Evolutionary conservation across 352 stramenopile species (phyloP), one percentile per base, ranked within the genome.

Genomic region (Pythium brachiatum): DNA sequence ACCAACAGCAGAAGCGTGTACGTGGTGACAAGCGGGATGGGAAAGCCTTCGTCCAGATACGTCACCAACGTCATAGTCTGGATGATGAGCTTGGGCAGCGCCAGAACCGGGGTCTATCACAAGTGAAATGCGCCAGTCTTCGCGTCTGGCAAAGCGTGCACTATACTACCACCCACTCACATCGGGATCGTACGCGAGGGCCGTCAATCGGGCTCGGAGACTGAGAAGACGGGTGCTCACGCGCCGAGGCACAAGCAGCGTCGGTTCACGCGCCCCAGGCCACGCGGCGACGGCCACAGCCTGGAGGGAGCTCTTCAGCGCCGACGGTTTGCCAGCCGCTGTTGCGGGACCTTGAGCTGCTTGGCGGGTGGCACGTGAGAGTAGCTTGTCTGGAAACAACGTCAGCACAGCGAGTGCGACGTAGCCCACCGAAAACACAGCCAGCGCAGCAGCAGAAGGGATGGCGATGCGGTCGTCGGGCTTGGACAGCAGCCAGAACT

Each of bases 401-500:
- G 76, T 73, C 18, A 73, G 44, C 15, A 71, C 31, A 15, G 68
- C 66, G 23, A 81, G 55, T 2, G 48, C 27, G 7, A 72, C 38
- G 41, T 77, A 81, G 2, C 68, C 71, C 0, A 69, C 47, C 1
- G 71, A 64, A 51, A 79, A 75, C 0, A 75, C 9, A 12, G 60
- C 46, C 0, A 81, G 60, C 21, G 78, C 54, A 4, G 69, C 27
- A 9, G 59, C 61, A 5, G 71, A n/a, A 6, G 29, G 61, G 47
- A 75, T 51, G 7, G 68, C 43, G 23, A 78, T 66, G 1, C 16
- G 1, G 12, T 32, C 8, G 1, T 72, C 57, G 4, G 69, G 66
- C 15, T 66, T 52, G 23, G 72, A 64, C n/a, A 79, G 59, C 47
- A 78, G 36, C 72, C 74, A 82, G 20, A 82, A 79, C 38, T 78